Evolutionary conservation across 2,329 filamentous ascomycete genomes (phyloP), one percentile per base, ranked within the genome.

Genomic region (Fusarium globosum): DNA sequence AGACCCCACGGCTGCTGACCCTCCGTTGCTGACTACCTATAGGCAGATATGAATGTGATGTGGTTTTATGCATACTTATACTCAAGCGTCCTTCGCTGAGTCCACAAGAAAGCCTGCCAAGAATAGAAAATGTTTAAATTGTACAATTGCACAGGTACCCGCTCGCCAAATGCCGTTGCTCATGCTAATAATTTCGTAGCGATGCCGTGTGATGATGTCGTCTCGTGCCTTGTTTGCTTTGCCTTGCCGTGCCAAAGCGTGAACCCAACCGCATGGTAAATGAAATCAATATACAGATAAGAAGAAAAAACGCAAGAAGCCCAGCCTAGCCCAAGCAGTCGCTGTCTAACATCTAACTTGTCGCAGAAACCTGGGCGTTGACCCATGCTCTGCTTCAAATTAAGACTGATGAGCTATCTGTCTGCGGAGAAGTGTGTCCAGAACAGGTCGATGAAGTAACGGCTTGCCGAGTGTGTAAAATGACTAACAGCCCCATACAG

Each of bases 51-150:
- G 43, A 48, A 58, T 14, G 20, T 65, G 61, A 53, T 69, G 55
- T 67, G 65, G 42, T 26, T 65, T 72, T 68, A 61, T 74, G 71
- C 71, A 74, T 71, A 61, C 43, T 59, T 77, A 28, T 64, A 45
- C 41, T 65, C 42, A 49, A 61, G 63, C 55, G 46, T 68, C 60
- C 53, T 41, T 65, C 65, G 59, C 63, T 36, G 18, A 35, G 42
- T 65, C 51, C 68, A 43, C 30, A 28, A 45, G n/a, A 63, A 41
- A n/a, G 20, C 30, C 43, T 49, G n/a, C 52, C n/a, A 41, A 53
- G 41, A 42, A 58, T 33, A 51, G 26, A 33, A 51, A 68, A 51
- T 33, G 33, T 35, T 14, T 11, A 20, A 65, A 65, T 68, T 62
- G 62, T 71, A 74, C 72, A 76, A 38, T 53, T 56, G 63, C 61